Conservation (phyloP, 768 basidiomycete species). For the Mycena olivaceomarginata region DNA sequence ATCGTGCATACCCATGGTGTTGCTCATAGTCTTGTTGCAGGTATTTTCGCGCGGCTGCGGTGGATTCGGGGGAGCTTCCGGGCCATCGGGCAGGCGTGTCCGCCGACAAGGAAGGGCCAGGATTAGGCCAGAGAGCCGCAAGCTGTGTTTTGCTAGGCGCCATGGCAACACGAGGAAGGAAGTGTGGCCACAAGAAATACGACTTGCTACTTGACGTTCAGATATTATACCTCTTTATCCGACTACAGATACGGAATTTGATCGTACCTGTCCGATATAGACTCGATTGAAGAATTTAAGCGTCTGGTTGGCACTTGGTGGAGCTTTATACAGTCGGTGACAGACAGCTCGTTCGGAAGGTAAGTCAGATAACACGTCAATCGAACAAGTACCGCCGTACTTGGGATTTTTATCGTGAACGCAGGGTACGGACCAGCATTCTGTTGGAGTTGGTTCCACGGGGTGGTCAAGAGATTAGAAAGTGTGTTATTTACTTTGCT, state of each 20-base stretch:
- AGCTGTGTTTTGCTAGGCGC: constrained; percentile 7
- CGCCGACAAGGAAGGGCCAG: constrained; percentile 2
- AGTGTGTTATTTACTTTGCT: not conserved
- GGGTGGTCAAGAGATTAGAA: not conserved
- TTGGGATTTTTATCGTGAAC: constrained; percentile 5
- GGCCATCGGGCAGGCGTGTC: constrained; percentile 3
- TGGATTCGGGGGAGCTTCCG: not conserved
- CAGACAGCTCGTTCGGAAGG: not conserved
- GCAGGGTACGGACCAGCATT: not conserved
- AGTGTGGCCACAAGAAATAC: constrained; percentile 8
- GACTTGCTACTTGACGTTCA: no score
- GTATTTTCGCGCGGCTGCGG: not conserved
- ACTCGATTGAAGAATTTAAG: constrained; percentile 1
- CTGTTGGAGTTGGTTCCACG: constrained; percentile 3
- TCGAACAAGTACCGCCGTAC: not conserved
- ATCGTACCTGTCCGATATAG: constrained; percentile 15
- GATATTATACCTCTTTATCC: constrained; percentile 14
- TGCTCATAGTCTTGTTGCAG: not conserved
- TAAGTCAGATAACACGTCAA: not conserved
- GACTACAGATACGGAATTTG: constrained; percentile 2
- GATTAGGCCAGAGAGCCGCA: not conserved
- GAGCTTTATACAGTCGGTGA: constrained; percentile 4
- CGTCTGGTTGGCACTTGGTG: not conserved
- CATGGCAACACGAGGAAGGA: constrained; percentile 7
- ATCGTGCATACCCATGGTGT: constrained; percentile 3